phyloP scores from a whole-genome alignment of 106 monocot genomes.

The Gastrodia elata region DNA sequence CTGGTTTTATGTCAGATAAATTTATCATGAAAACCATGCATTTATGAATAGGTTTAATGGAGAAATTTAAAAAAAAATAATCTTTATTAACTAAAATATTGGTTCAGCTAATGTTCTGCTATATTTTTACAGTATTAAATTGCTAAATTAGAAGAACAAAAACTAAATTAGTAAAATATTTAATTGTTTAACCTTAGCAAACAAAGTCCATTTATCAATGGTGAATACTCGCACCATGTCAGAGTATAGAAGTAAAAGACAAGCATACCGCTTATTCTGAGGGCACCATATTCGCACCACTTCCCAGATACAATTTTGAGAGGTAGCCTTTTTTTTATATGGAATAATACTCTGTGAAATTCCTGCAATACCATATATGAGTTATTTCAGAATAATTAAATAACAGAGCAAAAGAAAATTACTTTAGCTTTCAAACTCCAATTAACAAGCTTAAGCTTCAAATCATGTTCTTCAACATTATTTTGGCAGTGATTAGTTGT shows the following conservation, averaged over 20 bases:
- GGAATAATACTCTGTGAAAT: constrained; percentile 10
- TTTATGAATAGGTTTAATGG: too few relatives aligned
- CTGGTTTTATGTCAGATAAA: too few relatives aligned
- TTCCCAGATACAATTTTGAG: constrained; percentile 35
- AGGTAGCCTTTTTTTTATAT: constrained; percentile 14
- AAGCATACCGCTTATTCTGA: constrained; percentile 25
- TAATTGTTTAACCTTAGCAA: background rate
- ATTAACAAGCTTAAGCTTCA: background rate
- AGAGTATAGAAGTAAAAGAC: background rate
- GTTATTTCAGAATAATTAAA: background rate
- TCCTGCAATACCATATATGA: constrained; percentile 13
- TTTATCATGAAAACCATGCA: too few relatives aligned
- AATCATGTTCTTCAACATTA: background rate
- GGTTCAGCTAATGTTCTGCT: background rate
- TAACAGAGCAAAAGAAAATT: background rate
- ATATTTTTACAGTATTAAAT: background rate
- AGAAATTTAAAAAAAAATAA: too few relatives aligned
- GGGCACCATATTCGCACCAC: constrained; percentile 45
- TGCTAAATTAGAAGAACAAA: background rate
- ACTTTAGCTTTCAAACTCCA: background rate
- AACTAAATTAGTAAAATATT: background rate
- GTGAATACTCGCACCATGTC: background rate
- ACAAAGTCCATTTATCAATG: background rate
- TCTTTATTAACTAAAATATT: too few relatives aligned
- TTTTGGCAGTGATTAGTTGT: background rate